Base-by-base conservation (phyloP, 495 filamentous ascomycete species). In the Neurospora sp. region DNA sequence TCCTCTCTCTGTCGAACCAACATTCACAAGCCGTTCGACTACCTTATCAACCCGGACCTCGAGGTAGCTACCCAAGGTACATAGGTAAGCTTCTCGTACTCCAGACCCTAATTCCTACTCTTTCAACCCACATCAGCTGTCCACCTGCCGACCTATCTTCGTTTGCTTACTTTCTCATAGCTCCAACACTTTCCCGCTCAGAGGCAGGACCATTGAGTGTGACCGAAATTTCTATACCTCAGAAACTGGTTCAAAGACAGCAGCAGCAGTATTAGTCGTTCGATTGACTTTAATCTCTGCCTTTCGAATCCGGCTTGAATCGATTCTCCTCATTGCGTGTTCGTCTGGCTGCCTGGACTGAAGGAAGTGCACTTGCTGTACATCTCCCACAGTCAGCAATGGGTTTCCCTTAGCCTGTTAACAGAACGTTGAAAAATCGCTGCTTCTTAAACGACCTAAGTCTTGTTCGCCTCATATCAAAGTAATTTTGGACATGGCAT, bases 401-500 rank as follows among this genome's bases (percentile, higher is more conserved):
- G 28, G 28, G 7, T 36, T 66, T 0, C 7, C 28, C 54, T 66
- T 66, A 34, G 4, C 28, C 54, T 6, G 0, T 28, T 17, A 7
- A 17, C 54, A 34, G 28, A 66, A 66, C 54, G 54, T 17, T 10
- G 28, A 66, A 31, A 66, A 66, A 34, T 66, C 54, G 54, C 7
- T 66, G 54, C 54, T 34, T 28, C 24, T 66, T 4, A 15, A 7
- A 31, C 28, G 28, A 36, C 54, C 28, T 1, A 7, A 59, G 2
- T 28, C 11, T 34, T 66, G 6, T 4, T 34, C 54, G 28, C 31
- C 54, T 66, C 54, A 34, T 66, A 19, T 34, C 28, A 66, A 24
- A 28, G 15, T 34, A 19, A 7, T 28, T 28, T 59, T 7, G 45
- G 77, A 43, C 34, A 87, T 86, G 85, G 83, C 84, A 21, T 79